Evolutionary conservation across 345 rosid species (phyloP).

Genomic region (Boechera stricta): DNA sequence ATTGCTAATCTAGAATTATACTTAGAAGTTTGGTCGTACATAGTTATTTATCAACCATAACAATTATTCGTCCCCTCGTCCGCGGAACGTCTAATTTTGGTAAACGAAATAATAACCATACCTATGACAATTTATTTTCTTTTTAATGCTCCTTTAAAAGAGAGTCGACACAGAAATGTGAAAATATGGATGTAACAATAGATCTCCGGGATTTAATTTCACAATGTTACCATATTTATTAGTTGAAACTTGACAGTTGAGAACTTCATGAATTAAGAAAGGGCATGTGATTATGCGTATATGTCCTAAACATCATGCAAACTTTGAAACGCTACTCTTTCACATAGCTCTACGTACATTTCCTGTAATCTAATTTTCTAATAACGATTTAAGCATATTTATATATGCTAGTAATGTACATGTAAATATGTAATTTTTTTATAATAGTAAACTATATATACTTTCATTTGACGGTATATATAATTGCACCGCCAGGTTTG

Average conservation of each 20-base stretch:
- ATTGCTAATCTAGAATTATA: slow-evolving; percentile 3
- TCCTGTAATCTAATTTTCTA: not conserved
- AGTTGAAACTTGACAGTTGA: slow-evolving; percentile 9
- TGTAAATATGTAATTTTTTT: not conserved
- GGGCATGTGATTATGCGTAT: not conserved
- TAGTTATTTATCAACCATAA: slow-evolving; percentile 15
- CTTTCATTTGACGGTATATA: not conserved
- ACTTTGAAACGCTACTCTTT: not conserved
- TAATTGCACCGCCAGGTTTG: not conserved
- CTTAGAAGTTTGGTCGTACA: not conserved
- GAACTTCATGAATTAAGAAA: not conserved
- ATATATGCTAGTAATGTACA: not conserved
- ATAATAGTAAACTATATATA: not conserved
- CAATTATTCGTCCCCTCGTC: not conserved
- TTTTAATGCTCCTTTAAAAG: slow-evolving; percentile 10
- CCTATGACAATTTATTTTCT: not conserved
- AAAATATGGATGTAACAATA: slow-evolving; percentile 14
- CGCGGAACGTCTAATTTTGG: not conserved
- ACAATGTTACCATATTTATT: slow-evolving; percentile 19
- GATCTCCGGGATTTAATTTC: slow-evolving; percentile 16
- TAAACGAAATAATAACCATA: slow-evolving; percentile 10
- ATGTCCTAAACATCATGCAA: slow-evolving; percentile 6
- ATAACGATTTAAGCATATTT: not conserved
- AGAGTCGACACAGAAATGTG: not conserved
- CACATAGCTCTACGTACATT: not conserved